A percentile compares a stretch with the other conserved stretches of the same genome.
phyloP scores from a whole-genome alignment of 306 rosid species.

The Mucuna pruriens region DNA sequence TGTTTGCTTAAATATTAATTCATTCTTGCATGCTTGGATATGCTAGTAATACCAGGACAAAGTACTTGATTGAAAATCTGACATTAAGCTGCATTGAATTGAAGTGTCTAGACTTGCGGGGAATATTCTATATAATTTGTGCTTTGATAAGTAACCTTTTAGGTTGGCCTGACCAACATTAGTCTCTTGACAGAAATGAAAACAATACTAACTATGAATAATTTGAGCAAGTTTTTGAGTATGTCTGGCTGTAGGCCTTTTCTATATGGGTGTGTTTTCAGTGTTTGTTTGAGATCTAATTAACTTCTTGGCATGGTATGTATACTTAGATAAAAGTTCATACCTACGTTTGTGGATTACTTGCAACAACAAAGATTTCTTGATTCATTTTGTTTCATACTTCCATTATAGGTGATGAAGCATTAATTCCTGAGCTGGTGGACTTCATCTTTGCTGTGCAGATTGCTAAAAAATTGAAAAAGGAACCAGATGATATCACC shows the following conservation, averaged over 20 bases:
- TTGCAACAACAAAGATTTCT: constrained; percentile 19
- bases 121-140: not conserved
- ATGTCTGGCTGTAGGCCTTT: not conserved
- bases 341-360: not conserved
- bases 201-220: not conserved
- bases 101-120: not conserved
- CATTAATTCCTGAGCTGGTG: constrained; percentile 76
- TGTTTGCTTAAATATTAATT: constrained; percentile 18
- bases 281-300: constrained; percentile 21
- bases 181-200: not conserved
- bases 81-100: constrained; percentile 6
- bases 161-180: not conserved
- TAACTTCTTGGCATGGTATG: constrained; percentile 24
- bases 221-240: constrained; percentile 27
- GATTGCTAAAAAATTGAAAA: constrained; percentile 69
- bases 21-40: not conserved
- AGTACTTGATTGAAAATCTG: not conserved
- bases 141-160: not conserved
- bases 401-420: constrained; percentile 70
- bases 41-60: constrained; percentile 1
- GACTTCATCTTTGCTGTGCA: constrained; percentile 84
- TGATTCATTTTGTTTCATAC: constrained; percentile 38
- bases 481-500: constrained; percentile 54
- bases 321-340: constrained; percentile 26
- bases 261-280: not conserved